phyloP scores from a whole-genome alignment of 2,329 filamentous ascomycete genomes.

The Botrytis cinerea region DNA sequence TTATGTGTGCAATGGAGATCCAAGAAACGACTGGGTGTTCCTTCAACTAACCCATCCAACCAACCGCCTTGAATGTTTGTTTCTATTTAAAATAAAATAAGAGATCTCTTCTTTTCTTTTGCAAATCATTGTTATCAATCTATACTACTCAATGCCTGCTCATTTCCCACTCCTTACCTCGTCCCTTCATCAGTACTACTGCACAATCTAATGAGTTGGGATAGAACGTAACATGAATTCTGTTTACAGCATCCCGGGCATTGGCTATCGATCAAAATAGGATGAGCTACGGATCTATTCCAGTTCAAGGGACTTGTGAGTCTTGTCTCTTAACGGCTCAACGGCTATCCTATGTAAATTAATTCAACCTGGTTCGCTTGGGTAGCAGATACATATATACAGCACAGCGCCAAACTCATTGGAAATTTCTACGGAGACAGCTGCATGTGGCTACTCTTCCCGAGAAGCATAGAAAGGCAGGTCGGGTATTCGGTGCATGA shows the following conservation, averaged over 20 bases:
- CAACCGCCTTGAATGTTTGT: neutral
- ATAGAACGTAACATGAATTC: conserved; percentile 10
- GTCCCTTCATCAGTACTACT: neutral
- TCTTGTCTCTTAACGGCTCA: conserved; percentile 1
- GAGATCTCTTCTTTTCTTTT: neutral
- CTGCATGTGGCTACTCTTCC: neutral
- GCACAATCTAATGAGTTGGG: conserved; percentile 5
- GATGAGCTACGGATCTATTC: neutral
- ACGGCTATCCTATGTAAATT: conserved; percentile 1
- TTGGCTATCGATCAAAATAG: conserved; percentile 3
- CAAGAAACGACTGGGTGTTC: neutral
- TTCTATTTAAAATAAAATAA: neutral
- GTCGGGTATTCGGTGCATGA: neutral
- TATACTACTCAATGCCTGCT: neutral
- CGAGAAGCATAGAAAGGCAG: neutral
- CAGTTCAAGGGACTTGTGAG: neutral
- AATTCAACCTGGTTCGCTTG: neutral
- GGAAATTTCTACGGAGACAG: neutral
- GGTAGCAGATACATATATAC: neutral
- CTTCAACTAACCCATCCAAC: neutral
- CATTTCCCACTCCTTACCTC: neutral
- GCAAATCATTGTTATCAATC: neutral
- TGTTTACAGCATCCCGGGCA: neutral
- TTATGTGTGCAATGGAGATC: neutral
- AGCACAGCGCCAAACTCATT: neutral